Evolutionary conservation across 345 rosid species (phyloP).

Genomic region (Dipteronia dyeriana): DNA sequence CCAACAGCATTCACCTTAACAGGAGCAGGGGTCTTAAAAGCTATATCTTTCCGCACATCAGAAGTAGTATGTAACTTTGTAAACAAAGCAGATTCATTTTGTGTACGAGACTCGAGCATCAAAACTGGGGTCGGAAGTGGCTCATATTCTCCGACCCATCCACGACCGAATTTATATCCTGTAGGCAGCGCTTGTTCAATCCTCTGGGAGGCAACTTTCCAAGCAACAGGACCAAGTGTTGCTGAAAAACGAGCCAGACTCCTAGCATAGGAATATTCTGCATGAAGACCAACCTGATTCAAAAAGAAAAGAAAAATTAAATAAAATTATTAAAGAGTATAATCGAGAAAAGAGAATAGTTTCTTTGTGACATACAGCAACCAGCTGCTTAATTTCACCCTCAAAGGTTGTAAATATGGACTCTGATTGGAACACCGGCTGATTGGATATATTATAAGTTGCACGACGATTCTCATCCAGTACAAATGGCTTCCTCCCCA

Average conservation of each 20-base stretch:
- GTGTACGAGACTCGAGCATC: conserved; percentile 45
- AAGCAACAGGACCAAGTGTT: conserved; percentile 77
- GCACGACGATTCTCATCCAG: conserved; percentile 68
- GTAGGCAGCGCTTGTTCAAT: conserved; percentile 71
- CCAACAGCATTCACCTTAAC: conserved; percentile 32
- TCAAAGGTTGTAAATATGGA: conserved; percentile 85
- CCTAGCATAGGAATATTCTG: conserved; percentile 78
- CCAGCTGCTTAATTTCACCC: conserved; percentile 74
- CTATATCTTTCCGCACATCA: conserved; percentile 34
- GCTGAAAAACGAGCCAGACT: conserved; percentile 89
- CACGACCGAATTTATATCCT: conserved; percentile 76
- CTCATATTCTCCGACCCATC: conserved; percentile 92
- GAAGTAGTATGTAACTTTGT: conserved; percentile 35
- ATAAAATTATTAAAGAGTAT: conserved; percentile 14
- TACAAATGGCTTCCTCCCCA: conserved; percentile 49
- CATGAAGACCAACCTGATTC: conserved; percentile 82
- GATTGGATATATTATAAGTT: conserved; percentile 55
- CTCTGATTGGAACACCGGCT: conserved; percentile 46
- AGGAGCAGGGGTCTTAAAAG: conserved; percentile 38
- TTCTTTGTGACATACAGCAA: conserved; percentile 60
- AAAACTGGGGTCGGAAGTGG: conserved; percentile 86
- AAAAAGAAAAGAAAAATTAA: conserved; percentile 9
- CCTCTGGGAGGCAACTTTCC: conserved; percentile 80
- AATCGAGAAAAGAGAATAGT: conserved; percentile 10
- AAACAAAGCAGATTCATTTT: conserved; percentile 42